Evolutionary conservation across 2,329 filamentous ascomycete species (phyloP).

Genomic region (Onygenales sp.): DNA sequence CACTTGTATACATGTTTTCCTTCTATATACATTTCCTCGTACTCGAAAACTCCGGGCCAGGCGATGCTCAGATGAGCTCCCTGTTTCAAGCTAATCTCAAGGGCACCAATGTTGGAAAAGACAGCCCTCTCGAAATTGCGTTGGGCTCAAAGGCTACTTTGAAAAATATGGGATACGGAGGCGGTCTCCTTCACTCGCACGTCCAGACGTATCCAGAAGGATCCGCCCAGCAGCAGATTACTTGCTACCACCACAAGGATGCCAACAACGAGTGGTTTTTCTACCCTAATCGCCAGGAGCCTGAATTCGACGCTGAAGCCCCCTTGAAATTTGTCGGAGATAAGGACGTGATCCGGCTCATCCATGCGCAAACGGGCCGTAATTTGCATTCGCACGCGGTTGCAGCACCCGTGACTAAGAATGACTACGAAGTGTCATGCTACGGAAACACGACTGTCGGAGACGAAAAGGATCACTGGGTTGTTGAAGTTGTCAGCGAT

Average conservation of each 20-base stretch:
- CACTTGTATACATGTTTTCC: slow-evolving; percentile 88
- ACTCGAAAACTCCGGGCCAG: slow-evolving; percentile 84
- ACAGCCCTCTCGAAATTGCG: slow-evolving; percentile 87
- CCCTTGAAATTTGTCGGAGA: slow-evolving; percentile 67
- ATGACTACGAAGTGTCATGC: slow-evolving; percentile 83
- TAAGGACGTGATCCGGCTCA: slow-evolving; percentile 68
- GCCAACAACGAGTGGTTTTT: slow-evolving; percentile 99
- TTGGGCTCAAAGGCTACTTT: slow-evolving; percentile 81
- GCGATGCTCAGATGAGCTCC: slow-evolving; percentile 99
- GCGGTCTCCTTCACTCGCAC: slow-evolving; percentile 91
- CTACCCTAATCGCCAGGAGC: slow-evolving; percentile 77
- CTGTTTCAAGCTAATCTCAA: slow-evolving; percentile 95
- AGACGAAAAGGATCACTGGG: slow-evolving; percentile 97
- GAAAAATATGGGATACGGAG: slow-evolving; percentile 99
- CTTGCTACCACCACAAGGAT: slow-evolving; percentile 99
- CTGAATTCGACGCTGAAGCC: slow-evolving; percentile 62
- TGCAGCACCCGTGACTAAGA: slow-evolving; percentile 78
- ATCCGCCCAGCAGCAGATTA: slow-evolving; percentile 89
- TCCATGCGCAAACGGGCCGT: slow-evolving; percentile 90
- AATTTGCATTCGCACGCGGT: slow-evolving; percentile 95
- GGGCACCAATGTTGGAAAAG: slow-evolving; percentile 86
- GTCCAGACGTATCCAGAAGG: slow-evolving; percentile 93
- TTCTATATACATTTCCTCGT: slow-evolving; percentile 94
- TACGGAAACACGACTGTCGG: slow-evolving; percentile 94
- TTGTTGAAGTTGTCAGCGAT: slow-evolving; percentile 82